Base-by-base conservation (phyloP, 352 stramenopile genomes). In the Pythium phragmitis region DNA sequence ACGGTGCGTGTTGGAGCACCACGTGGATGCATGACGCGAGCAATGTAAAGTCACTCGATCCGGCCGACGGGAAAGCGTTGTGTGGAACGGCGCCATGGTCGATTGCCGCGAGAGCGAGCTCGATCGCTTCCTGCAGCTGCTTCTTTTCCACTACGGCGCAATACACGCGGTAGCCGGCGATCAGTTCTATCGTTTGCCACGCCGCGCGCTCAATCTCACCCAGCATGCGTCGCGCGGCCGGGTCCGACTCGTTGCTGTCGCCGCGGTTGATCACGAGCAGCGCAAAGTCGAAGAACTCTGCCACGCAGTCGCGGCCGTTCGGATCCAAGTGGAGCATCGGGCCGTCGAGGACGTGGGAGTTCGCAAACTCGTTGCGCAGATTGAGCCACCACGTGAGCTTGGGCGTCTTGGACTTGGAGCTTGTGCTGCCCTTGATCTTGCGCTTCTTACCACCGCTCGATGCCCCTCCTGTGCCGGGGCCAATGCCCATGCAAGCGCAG, bases 251-350 rank as follows among this genome's bases (percentile, higher is more conserved):
- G 4, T 59, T 48, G 2, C 53, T 57, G 16, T 54, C 65, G 16
- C 74, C 69, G 12, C 79, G 73, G 33, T 78, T 73, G 16, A 92
- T 77, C 14, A 92, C 70, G 0, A 60, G 60, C 14, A 77, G 62
- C 1, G 79, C 70, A 51, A 92, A 94, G 4, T 58, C 58, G 23
- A 90, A 84, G 5, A 92, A 65, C 52, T 88, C 72, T 11, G 64
- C 52, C 6, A 93, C 59, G 48, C 73, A 86, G 8, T 88, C 78
- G 33, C 82, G 73, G 19, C 86, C 84, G 41, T 92, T 94, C 13
- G 74, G 66, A 45, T 94, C 86, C 47, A 93, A 64, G 57, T 94
- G 86, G 16, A 94, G 62, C 37, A 80, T 76, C 8, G 80, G 82
- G 1, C 74, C 77, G 14, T 77, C 76, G 13, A 68, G 39, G 8